phyloP scores from a whole-genome alignment of 2,329 filamentous ascomycete genomes.

The Chaetomiaceae sp. region DNA sequence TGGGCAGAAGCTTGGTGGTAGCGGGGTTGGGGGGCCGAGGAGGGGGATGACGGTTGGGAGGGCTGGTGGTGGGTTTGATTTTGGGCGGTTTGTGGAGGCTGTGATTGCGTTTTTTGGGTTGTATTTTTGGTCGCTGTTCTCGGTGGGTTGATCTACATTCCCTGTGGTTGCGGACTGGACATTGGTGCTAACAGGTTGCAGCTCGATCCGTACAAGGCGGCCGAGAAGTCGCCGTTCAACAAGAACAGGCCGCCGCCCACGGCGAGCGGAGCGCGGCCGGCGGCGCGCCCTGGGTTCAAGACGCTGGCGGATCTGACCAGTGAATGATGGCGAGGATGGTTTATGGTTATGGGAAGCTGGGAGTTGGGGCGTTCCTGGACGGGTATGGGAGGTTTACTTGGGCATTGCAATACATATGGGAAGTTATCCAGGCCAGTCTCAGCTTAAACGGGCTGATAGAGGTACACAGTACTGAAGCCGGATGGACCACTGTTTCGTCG shows the following conservation, averaged over 20 bases:
- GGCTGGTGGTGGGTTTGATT: conserved; percentile 26
- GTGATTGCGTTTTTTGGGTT: conserved; percentile 55
- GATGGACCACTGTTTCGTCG: neutral
- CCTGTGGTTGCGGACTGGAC: no score
- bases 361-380: conserved; percentile 6
- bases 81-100: conserved; percentile 45
- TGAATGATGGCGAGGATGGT: conserved; percentile 2
- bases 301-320: conserved; percentile 49
- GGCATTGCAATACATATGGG: neutral
- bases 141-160: conserved; percentile 40
- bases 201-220: conserved; percentile 59
- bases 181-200: conserved; percentile 28
- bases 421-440: neutral
- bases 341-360: neutral
- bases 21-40: conserved; percentile 18
- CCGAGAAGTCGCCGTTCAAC: conserved; percentile 57
- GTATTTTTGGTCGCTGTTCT: conserved; percentile 58
- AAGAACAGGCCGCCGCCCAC: conserved; percentile 38
- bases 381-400: neutral
- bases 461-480: no score
- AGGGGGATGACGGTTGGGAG: conserved; percentile 1
- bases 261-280: conserved; percentile 24
- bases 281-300: conserved; percentile 40
- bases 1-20: conserved; percentile 55
- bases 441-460: no score